Base-by-base conservation (phyloP, 257 asterid genomes). In the Buddleja alternifolia region DNA sequence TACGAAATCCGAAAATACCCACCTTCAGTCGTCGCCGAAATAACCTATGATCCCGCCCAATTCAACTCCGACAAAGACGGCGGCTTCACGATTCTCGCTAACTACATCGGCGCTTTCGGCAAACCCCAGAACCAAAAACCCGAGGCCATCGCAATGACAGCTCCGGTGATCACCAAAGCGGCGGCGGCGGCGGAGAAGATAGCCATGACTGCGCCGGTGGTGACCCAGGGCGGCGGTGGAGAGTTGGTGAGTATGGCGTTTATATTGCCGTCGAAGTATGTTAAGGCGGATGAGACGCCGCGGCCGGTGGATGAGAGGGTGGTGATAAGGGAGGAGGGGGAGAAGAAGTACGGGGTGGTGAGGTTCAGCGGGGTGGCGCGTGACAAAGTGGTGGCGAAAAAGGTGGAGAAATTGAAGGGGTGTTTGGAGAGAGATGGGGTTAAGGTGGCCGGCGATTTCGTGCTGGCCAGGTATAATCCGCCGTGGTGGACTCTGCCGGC, bases 401-500 rank as follows among this genome's bases (percentile, higher is more conserved):
- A 84, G 80, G 92, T 80, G 79, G 78, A 73, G 85, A 72, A 46
- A 14, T 51, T 93, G 85, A 84, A 48, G 77, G 72, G 45, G 71
- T 76, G 84, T 10, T 72, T 93, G 85, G 94, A 85, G 78, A 83
- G 86, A 66, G 99, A 90, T 78, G 99, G 96, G 79, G 75, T 58
- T 10, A 79, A 78, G 72, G 80, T 77, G 60, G 71, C 45, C 4
- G 97, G 96, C 47, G 96, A 88, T 6, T 84, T 62, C 72, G 90
- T 86, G 67, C 77, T 93, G 83, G 97, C 88, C 50, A 85, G 99
- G 90, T 93, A 84, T 66, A 93, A 93, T 75, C 99, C 99, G 56
- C 96, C 99, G n/a, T n/a, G n/a, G 25, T 90, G 93, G 94, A 86
- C 94, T 15, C 69, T 90, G 79, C 97, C 96, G 73, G 85, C 90